A percentile compares a stretch with the other conserved stretches of the same genome.
phyloP scores from a whole-genome alignment of 305 asterid genomes.

The Fraxinus xanthoxyloides region DNA sequence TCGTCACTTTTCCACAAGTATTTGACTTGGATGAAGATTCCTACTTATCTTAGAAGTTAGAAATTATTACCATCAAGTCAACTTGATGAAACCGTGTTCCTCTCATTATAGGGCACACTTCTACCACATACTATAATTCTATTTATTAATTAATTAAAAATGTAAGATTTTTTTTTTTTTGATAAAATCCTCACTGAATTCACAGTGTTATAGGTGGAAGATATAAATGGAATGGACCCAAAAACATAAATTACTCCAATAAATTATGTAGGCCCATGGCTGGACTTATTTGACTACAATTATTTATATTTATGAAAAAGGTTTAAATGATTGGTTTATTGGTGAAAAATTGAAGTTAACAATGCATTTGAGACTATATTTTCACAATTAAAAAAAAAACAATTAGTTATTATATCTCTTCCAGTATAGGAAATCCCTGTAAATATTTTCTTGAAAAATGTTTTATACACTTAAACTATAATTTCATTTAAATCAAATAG shows the following conservation, averaged over 20 bases:
- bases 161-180: background rate
- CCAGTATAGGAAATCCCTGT: no score
- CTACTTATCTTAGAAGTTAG: background rate
- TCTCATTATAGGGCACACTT: background rate
- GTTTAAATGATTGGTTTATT: background rate
- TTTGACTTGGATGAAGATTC: background rate
- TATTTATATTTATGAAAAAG: background rate
- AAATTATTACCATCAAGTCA: background rate
- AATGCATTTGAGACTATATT: background rate
- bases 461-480: background rate
- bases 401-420: no score
- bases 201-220: background rate
- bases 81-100: background rate
- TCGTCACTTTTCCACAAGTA: background rate
- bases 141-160: background rate
- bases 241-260: slow-evolving; percentile 14
- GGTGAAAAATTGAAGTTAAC: background rate
- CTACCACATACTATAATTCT: background rate
- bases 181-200: background rate
- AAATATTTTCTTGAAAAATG: background rate
- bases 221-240: background rate
- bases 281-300: background rate
- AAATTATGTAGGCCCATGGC: background rate
- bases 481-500: background rate
- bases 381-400: no score